Percentiles rank a stretch among this genome's conserved stretches.
Evolutionary conservation across 345 rosid species (phyloP).

Genomic region (Hirschfeldia incana): DNA sequence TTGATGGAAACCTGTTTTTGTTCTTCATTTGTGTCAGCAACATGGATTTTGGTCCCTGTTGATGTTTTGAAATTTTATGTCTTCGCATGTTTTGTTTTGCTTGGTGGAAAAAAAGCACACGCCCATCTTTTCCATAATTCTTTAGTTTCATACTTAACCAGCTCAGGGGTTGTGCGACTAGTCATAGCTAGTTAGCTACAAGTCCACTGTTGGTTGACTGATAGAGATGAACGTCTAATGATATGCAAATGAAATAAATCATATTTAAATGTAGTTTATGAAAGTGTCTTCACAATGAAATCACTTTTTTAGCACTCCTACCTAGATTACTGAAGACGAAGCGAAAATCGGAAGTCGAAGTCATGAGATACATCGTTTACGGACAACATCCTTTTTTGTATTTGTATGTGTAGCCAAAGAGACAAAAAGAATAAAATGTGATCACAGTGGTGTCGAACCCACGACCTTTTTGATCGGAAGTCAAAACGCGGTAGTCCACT

Average conservation of each 20-base stretch:
- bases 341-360: not conserved
- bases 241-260: too few relatives aligned
- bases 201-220: not conserved
- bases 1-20: conserved; percentile 32
- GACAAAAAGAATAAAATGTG: conserved; percentile 32
- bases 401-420: too few relatives aligned
- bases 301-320: too few relatives aligned
- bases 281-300: too few relatives aligned
- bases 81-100: not conserved
- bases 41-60: conserved; percentile 1
- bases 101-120: not conserved
- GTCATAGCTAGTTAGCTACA: not conserved
- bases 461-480: conserved; percentile 90
- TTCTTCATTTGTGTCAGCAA: conserved; percentile 16
- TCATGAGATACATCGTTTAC: not conserved
- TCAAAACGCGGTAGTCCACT: conserved; percentile 94
- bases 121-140: not conserved
- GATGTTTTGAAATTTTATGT: not conserved
- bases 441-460: conserved; percentile 95
- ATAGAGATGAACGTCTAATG: too few relatives aligned
- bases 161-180: too few relatives aligned
- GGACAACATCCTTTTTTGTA: not conserved
- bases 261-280: too few relatives aligned
- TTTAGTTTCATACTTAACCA: too few relatives aligned
- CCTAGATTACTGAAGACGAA: too few relatives aligned